Percentiles rank a stretch among this genome's conserved stretches.
Conservation (phyloP, 345 rosid species). For the Populus simonii region DNA sequence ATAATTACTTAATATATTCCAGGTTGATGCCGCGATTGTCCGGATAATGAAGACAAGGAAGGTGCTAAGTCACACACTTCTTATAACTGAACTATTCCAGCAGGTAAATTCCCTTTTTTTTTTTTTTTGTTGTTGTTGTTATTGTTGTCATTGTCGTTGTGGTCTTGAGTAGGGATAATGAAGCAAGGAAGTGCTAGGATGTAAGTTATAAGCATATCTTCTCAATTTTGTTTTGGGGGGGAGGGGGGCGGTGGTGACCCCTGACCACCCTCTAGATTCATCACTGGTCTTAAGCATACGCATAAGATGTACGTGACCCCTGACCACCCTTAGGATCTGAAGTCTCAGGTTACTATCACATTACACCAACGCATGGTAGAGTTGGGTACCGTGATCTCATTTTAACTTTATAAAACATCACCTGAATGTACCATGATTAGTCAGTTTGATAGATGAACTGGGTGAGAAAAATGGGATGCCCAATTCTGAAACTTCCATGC, state of each 20-base stretch:
- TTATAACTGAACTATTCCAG: constrained; percentile 98
- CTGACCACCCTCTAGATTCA: too few species aligned
- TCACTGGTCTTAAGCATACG: neutral
- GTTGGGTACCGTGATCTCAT: neutral
- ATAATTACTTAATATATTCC: constrained; percentile 8
- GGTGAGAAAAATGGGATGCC: neutral
- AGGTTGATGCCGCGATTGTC: constrained; percentile 99
- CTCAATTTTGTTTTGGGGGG: too few species aligned
- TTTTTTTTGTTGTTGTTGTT: neutral
- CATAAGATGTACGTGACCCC: neutral
- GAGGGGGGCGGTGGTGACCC: too few species aligned
- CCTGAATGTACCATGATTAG: neutral
- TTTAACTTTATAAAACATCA: neutral
- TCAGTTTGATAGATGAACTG: neutral
- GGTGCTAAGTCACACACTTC: constrained; percentile 92
- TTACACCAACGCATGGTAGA: too few species aligned
- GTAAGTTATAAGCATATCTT: too few species aligned
- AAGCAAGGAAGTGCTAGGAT: neutral
- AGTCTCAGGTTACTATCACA: too few species aligned
- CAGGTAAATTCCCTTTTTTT: constrained; percentile 49
- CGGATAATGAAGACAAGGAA: constrained; percentile 98
- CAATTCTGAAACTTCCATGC: neutral
- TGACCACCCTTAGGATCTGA: too few species aligned
- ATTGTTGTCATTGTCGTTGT: too few species aligned
- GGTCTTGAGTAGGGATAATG: neutral